These are phyloP conservation scores for Neonectria faginata DNA, from an alignment of 2,329 filamentous ascomycete genomes.

Conservation along the genomic window DNA sequence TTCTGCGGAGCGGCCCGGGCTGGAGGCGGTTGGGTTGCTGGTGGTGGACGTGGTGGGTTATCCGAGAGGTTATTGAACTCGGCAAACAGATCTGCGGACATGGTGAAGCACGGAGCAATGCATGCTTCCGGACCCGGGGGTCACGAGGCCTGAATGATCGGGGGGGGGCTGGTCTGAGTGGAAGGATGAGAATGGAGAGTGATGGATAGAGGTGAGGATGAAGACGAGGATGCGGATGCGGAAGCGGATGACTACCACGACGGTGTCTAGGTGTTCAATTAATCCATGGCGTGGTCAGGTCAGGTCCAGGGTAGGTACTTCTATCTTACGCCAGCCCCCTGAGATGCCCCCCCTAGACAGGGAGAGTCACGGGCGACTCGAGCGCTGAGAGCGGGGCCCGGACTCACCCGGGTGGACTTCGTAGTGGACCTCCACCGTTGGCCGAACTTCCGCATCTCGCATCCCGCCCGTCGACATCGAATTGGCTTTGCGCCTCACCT, in stretches of 20 bases:
- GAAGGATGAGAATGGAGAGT: constrained; percentile 7
- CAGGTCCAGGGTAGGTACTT: background rate
- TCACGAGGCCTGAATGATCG: constrained; percentile 21
- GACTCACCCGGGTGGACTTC: background rate
- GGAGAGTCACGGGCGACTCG: constrained; percentile 13
- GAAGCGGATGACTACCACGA: constrained; percentile 5
- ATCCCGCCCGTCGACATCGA: constrained; percentile 8
- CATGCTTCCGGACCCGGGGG: constrained; percentile 26
- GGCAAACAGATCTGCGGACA: constrained; percentile 76
- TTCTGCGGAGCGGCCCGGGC: constrained; percentile 41
- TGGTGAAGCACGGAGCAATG: constrained; percentile 48
- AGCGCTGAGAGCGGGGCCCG: constrained; percentile 35
- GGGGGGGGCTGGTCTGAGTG: background rate
- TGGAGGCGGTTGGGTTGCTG: constrained; percentile 21
- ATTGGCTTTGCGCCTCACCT: constrained; percentile 14
- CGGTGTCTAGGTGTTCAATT: background rate
- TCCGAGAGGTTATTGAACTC: constrained; percentile 67
- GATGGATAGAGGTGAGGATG: constrained; percentile 5
- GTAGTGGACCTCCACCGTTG: background rate
- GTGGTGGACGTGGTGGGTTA: constrained; percentile 46
- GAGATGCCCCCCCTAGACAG: constrained; percentile 4
- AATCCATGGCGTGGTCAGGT: no score
- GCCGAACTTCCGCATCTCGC: constrained; percentile 9
- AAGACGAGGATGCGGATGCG: constrained; percentile 14
- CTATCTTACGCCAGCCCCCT: constrained; percentile 11